Evolutionary conservation across 768 basidiomycete species (phyloP), one percentile per base, ranked within the genome.

Genomic region (Tricholoma sp.): DNA sequence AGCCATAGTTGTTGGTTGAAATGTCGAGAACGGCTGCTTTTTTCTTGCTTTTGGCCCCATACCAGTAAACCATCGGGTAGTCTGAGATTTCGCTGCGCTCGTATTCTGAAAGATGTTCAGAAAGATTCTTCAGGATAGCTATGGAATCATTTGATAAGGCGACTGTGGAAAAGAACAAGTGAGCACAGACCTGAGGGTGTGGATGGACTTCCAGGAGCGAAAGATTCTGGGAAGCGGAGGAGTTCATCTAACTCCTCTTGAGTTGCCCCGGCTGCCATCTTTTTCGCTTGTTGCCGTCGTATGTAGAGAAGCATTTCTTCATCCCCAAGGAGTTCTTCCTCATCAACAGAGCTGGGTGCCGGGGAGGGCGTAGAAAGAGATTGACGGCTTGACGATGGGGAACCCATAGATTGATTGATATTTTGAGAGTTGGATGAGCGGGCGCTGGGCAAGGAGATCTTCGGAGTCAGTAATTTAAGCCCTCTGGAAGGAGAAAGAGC

Each of bases 251-350:
- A 73, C 62, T 96, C 91, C 62, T 89, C 86, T 66, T 93, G 91
- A 31, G 84, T 86, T 7, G 91, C 86, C 27, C 93, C 93, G 11
- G 81, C 79, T 9, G 91, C 88, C 60, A 94, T 69, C 71, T 88
- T 92, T 76, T 94, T 94, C 37, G 91, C 84, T 63, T 94, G 89
- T 61, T 97, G 91, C 22, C 94, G 83, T 62, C 85, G 83, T 61
- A 98, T 91, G 71, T 96, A 99, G 57, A 89, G 87, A 66, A 90
- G 72, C 97, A 99, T 99, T 74, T 99, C 97, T 59, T 97, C 94
- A 67, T 99, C 97, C 14, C 91, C 97, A 16, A 89, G 73, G 6
- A 88, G 52, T 69, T 95, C 91, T 60, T 95, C 93, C 58, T 95
- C 94, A 57, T 92, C 92, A 2, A 89, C 76, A 2, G 82, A 76